These are phyloP conservation scores for Neonectria magnoliae DNA, from an alignment of 2,329 filamentous ascomycete genomes.

Conservation along the genomic window DNA sequence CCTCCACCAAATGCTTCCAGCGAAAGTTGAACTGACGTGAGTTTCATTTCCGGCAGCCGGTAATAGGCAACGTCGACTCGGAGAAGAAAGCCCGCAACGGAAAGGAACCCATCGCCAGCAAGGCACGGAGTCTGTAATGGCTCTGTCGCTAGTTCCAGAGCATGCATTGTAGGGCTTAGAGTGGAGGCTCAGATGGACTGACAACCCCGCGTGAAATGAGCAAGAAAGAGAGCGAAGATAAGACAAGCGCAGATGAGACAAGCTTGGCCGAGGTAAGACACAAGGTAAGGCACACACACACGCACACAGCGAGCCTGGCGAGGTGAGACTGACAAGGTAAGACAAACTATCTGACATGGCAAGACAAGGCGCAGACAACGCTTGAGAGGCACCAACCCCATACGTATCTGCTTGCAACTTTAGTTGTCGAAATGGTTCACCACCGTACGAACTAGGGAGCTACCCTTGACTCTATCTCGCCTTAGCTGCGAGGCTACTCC, in stretches of 20 bases:
- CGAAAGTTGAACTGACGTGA: background rate
- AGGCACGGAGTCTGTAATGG: background rate
- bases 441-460: background rate
- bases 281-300: background rate
- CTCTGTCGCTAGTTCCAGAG: background rate
- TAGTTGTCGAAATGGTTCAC: slow-evolving; percentile 12
- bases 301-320: no score
- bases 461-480: slow-evolving; percentile 16
- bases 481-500: slow-evolving; percentile 20
- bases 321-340: no score
- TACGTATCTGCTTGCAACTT: background rate
- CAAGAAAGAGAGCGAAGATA: background rate
- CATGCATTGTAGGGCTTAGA: slow-evolving; percentile 6
- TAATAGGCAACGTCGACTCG: background rate
- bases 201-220: slow-evolving; percentile 14
- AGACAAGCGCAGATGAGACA: background rate
- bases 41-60: background rate
- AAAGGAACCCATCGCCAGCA: background rate
- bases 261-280: background rate
- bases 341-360: no score
- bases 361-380: background rate
- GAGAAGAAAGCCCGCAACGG: background rate
- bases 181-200: background rate
- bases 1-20: slow-evolving; percentile 3
- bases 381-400: no score